Evolutionary conservation across 345 rosid genomes (phyloP).

Genomic region (Stellera chamaejasme): DNA sequence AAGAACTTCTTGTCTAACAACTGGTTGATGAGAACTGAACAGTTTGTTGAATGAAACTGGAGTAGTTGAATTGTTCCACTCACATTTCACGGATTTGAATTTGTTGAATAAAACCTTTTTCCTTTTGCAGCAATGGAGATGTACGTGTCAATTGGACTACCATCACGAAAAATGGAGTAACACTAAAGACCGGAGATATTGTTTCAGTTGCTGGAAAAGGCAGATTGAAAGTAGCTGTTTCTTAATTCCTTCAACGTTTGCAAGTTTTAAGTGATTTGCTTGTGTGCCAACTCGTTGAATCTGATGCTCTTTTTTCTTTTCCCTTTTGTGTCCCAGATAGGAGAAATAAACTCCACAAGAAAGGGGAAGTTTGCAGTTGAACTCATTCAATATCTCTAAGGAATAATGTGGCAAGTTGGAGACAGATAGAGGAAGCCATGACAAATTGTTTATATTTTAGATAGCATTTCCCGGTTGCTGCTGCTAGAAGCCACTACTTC

Average conservation of each 20-base stretch:
- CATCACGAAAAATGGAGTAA: constrained; percentile 62
- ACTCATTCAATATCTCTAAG: constrained; percentile 60
- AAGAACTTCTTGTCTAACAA: too few relatives aligned
- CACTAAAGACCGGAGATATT: constrained; percentile 67
- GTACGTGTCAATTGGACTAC: constrained; percentile 84
- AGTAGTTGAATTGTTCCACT: too few relatives aligned
- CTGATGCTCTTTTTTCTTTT: background rate
- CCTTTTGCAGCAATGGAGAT: constrained; percentile 44
- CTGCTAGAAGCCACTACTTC: too few relatives aligned
- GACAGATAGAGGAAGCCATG: too few relatives aligned
- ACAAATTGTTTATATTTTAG: too few relatives aligned
- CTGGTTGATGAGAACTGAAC: too few relatives aligned
- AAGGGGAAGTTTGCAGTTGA: constrained; percentile 80
- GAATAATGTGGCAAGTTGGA: background rate
- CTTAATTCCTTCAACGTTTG: too few relatives aligned
- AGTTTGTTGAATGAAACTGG: too few relatives aligned
- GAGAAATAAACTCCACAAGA: constrained; percentile 67
- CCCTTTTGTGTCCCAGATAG: constrained; percentile 34
- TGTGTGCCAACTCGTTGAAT: background rate
- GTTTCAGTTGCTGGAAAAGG: constrained; percentile 91
- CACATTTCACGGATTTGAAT: too few relatives aligned
- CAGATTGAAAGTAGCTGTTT: constrained; percentile 54
- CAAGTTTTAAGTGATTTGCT: too few relatives aligned
- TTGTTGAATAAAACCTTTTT: background rate
- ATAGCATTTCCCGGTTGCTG: too few relatives aligned